A percentile compares a stretch with the other conserved stretches of the same genome.
Conservation (phyloP, 441 rosid genomes). For the Pelargonium hybrid region DNA sequence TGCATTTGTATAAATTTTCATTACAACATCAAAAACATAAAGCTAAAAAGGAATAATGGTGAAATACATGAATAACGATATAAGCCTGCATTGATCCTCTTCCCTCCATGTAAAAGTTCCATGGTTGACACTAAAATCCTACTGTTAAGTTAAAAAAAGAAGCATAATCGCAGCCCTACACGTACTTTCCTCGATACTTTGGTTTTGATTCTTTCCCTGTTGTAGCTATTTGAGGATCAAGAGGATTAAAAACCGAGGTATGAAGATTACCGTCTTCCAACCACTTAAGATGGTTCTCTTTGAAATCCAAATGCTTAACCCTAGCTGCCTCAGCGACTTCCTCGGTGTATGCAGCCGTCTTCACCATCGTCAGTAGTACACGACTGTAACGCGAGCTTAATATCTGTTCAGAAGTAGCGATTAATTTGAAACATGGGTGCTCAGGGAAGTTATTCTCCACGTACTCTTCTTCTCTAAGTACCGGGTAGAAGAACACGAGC, state of each 20-base stretch:
- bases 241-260: slow-evolving; percentile 65
- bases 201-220: slow-evolving; percentile 52
- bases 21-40: neutral
- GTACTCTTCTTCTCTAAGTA: slow-evolving; percentile 52
- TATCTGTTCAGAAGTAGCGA: slow-evolving; percentile 79
- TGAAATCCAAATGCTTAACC: slow-evolving; percentile 63
- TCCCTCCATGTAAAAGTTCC: neutral
- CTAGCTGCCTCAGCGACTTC: slow-evolving; percentile 56
- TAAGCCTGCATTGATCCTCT: neutral
- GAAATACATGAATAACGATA: neutral
- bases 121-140: neutral
- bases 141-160: neutral
- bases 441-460: slow-evolving; percentile 43
- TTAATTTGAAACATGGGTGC: slow-evolving; percentile 68
- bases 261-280: slow-evolving; percentile 84
- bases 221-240: slow-evolving; percentile 28
- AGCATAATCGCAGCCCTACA: slow-evolving; percentile 23
- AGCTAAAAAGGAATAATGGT: too few relatives aligned
- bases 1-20: neutral
- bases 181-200: slow-evolving; percentile 83
- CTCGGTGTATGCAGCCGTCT: slow-evolving; percentile 46
- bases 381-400: slow-evolving; percentile 77
- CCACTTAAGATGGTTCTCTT: slow-evolving; percentile 83
- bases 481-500: slow-evolving; percentile 83
- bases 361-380: slow-evolving; percentile 77